A percentile compares a stretch with the other conserved stretches of the same genome.
Conservation (phyloP, 106 monocot genomes). For the Posidonia australis region DNA sequence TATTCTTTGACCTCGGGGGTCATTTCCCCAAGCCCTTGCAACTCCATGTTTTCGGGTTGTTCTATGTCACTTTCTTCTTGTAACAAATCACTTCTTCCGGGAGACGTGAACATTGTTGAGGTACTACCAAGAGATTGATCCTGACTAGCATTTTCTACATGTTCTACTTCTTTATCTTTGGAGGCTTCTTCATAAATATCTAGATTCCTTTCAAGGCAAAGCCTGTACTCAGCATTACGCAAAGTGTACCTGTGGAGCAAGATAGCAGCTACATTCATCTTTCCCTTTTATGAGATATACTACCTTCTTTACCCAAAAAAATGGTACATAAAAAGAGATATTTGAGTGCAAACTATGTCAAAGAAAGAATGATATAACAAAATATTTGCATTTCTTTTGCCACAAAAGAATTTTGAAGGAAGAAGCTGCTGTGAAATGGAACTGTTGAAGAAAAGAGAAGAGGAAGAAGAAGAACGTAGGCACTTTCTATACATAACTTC, state of each 20-base stretch:
- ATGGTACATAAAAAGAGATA: no score
- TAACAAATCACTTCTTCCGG: slow-evolving; percentile 17
- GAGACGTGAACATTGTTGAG: slow-evolving; percentile 14
- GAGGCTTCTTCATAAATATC: slow-evolving; percentile 38
- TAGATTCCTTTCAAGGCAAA: slow-evolving; percentile 75
- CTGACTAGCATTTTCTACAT: slow-evolving; percentile 13
- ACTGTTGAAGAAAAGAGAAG: no score
- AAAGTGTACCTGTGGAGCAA: slow-evolving; percentile 64
- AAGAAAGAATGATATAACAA: no score
- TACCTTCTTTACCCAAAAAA: neutral
- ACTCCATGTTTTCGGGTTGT: slow-evolving; percentile 13
- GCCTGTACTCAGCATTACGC: slow-evolving; percentile 83
- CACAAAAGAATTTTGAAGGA: no score
- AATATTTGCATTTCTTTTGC: no score
- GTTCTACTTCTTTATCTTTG: slow-evolving; percentile 20
- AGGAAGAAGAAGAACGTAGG: no score
- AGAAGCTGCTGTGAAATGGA: no score
- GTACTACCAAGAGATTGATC: slow-evolving; percentile 19
- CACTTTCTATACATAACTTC: no score
- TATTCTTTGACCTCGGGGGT: slow-evolving; percentile 58
- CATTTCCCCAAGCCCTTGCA: slow-evolving; percentile 53
- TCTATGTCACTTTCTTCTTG: slow-evolving; percentile 22
- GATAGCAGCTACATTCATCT: neutral
- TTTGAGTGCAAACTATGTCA: no score
- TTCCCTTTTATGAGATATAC: neutral